These are phyloP conservation scores for Paramecium octaurelia DNA, from an alignment of 73 alveolate species.

Conservation along the genomic window DNA sequence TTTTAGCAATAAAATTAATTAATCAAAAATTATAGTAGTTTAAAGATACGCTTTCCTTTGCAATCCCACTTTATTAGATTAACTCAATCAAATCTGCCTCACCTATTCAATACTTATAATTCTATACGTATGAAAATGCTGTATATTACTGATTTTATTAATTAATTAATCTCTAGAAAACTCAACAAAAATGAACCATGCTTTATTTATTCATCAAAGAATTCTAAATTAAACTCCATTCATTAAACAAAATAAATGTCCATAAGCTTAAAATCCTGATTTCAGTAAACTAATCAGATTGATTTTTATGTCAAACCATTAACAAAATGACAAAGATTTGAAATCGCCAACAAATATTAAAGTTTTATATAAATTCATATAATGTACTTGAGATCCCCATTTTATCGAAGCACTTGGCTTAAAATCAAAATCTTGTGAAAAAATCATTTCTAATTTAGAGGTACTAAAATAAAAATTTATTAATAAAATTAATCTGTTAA, in stretches of 20 bases:
- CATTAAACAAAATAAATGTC: not conserved
- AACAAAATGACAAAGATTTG: not conserved
- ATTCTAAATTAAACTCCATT: not conserved
- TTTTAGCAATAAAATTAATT: not conserved
- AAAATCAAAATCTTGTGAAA: not conserved
- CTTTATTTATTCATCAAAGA: not conserved
- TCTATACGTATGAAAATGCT: not conserved
- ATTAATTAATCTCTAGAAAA: not conserved
- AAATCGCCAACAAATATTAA: too few relatives aligned
- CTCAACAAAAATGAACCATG: not conserved
- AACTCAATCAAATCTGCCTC: not conserved
- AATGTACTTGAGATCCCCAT: not conserved
- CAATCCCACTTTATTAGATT: not conserved
- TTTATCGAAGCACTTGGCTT: not conserved
- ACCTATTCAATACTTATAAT: not conserved
- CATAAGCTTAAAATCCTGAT: not conserved
- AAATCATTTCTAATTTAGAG: not conserved
- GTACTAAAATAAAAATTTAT: not conserved
- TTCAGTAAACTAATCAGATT: not conserved
- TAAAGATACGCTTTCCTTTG: not conserved
- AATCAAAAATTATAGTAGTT: not conserved
- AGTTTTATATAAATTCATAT: not conserved
- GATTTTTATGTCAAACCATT: not conserved
- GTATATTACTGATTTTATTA: not conserved
- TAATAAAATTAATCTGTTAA: slow-evolving; percentile 9